Base-by-base conservation (phyloP, 192 early-diverging fungal genomes). In the Podochytrium sp. region DNA sequence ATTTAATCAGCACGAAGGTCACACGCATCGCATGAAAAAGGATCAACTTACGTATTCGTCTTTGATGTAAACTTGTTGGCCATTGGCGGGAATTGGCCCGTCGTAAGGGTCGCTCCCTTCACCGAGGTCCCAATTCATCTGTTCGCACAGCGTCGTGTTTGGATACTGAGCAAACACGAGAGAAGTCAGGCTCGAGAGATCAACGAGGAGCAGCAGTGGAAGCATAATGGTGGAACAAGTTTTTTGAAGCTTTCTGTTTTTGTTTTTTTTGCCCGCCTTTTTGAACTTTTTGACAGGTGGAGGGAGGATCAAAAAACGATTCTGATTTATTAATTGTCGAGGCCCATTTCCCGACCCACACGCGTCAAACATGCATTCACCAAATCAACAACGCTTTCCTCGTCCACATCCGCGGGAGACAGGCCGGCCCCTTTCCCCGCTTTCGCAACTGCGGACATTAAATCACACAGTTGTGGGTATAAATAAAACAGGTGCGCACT, bases 401-500 rank as follows among this genome's bases (percentile, higher is more conserved):
- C 83, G 41, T 79, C 78, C 2, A 29, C 69, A 35, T 71, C 69
- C 38, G 65, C 78, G 20, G 51, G 62, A 4, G 71, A 69, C 12
- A 50, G 67, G 25, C 72, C 71, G 37, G 33, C 42, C 3, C 27
- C 79, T 16, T 35, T 33, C 20, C 62, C 42, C 2, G 57, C 60
- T 30, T 65, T 61, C 47, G 74, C 70, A 20, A 80, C 64, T 20
- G 67, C 76, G 6, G 71, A 62, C 2, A 85, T 33, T n/a, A 81
- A 51, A 35, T 89, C 83, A 73, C 87, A 89, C 23, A 93, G 63
- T 16, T 83, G 51, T 18, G 89, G 87, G 74, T 91, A 92, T 38
- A 93, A 74, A 71, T 84, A 87, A 79, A 91, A 93, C 34, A 92
- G 32, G 56, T 91, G 90, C n/a, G 90, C 89, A 30, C 74, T 76